These are phyloP conservation scores for Saccharomyces eubayanus DNA, from an alignment of 805 yeast genomes.

Conservation along the genomic window DNA sequence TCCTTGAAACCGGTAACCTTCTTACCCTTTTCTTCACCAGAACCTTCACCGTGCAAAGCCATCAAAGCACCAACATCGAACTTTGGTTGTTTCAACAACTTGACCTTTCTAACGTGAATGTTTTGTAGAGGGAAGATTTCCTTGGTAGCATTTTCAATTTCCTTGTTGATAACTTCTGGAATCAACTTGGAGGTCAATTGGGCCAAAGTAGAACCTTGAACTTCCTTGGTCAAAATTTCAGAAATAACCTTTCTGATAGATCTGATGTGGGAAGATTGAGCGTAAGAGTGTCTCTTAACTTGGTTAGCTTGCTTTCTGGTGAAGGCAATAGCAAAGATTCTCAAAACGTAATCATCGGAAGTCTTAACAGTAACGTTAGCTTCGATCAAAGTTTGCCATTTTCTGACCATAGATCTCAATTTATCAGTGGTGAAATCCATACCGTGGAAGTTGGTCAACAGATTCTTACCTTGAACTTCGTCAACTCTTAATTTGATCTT, in stretches of 20 bases:
- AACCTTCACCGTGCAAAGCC: slow-evolving; percentile 94
- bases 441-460: slow-evolving; percentile 99
- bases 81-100: slow-evolving; percentile 97
- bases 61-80: slow-evolving; percentile 94
- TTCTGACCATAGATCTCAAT: slow-evolving; percentile 94
- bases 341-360: slow-evolving; percentile 91
- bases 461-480: slow-evolving; percentile 98
- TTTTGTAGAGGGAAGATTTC: slow-evolving; percentile 95
- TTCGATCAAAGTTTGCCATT: slow-evolving; percentile 98
- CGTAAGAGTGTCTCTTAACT: slow-evolving; percentile 95
- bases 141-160: slow-evolving; percentile 93
- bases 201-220: slow-evolving; percentile 86
- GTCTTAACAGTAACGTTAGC: slow-evolving; percentile 98
- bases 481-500: slow-evolving; percentile 96
- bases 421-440: slow-evolving; percentile 96
- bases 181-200: slow-evolving; percentile 95
- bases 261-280: slow-evolving; percentile 95
- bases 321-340: slow-evolving; percentile 96
- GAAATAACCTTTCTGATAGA: slow-evolving; percentile 94
- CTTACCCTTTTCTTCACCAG: slow-evolving; percentile 95
- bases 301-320: slow-evolving; percentile 96
- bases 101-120: slow-evolving; percentile 98
- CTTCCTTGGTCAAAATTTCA: slow-evolving; percentile 95
- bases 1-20: slow-evolving; percentile 97
- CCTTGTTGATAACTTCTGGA: slow-evolving; percentile 98